Conservation (phyloP, 371 early-diverging fungal genomes). For the Circinella umbellata region DNA sequence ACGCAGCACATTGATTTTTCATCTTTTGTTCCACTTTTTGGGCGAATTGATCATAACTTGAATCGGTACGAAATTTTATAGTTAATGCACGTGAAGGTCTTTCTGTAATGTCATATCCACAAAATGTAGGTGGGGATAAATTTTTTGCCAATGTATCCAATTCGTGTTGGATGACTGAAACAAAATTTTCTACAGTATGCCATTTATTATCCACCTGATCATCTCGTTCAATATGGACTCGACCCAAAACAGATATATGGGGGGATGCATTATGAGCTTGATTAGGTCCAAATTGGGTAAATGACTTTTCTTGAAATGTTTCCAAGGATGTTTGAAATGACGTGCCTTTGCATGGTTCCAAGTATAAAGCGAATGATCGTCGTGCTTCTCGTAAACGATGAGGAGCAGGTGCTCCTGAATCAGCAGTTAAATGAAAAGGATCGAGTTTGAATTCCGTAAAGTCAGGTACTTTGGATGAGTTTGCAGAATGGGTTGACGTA, state of each 20-base stretch:
- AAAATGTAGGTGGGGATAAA: constrained; percentile 19
- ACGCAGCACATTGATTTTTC: constrained; percentile 15
- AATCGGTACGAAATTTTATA: constrained; percentile 20
- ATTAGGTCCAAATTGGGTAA: constrained; percentile 23
- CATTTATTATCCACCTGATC: constrained; percentile 8
- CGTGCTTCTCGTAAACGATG: constrained; percentile 28
- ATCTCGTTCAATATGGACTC: constrained; percentile 25
- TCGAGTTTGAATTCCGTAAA: constrained; percentile 30
- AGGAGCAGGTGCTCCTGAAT: constrained; percentile 19
- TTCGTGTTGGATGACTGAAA: constrained; percentile 14
- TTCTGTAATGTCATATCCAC: constrained; percentile 22
- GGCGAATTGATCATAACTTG: constrained; percentile 16
- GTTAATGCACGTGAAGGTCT: constrained; percentile 17
- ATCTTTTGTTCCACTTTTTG: constrained; percentile 12
- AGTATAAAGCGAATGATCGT: constrained; percentile 19
- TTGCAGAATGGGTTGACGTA: constrained; percentile 9
- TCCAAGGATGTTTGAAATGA: constrained; percentile 17
- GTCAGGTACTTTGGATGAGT: constrained; percentile 20
- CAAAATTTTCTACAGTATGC: constrained; percentile 19
- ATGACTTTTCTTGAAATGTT: constrained; percentile 27
- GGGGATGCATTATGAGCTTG: constrained; percentile 28
- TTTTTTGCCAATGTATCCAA: constrained; percentile 2
- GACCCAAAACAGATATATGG: constrained; percentile 25
- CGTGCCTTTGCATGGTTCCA: constrained; percentile 20
- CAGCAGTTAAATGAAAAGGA: constrained; percentile 24